Evolutionary conservation across 768 basidiomycete species (phyloP).

Genomic region (Leccinum boreale): DNA sequence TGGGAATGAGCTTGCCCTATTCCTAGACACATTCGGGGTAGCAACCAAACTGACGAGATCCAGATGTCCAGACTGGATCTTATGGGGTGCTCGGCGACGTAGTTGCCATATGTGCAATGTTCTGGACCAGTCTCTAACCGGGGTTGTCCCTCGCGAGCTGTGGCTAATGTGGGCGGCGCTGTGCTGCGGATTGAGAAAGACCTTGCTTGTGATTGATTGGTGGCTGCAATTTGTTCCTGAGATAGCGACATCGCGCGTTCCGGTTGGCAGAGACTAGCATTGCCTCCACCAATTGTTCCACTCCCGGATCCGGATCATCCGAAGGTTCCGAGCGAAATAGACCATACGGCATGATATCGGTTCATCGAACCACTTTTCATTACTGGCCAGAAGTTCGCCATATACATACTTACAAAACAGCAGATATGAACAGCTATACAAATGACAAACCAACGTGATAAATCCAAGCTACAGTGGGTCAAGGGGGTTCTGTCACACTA

Average conservation of each 20-base stretch:
- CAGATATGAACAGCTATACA: constrained; percentile 16
- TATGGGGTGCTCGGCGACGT: constrained; percentile 34
- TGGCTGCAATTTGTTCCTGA: constrained; percentile 30
- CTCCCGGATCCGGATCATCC: constrained; percentile 32
- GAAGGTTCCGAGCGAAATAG: constrained; percentile 26
- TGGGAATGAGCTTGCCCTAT: constrained; percentile 41
- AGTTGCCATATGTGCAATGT: constrained; percentile 36
- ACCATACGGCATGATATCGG: constrained; percentile 15
- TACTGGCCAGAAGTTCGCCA: constrained; percentile 23
- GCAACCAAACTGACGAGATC: constrained; percentile 26
- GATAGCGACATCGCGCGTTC: constrained; percentile 10
- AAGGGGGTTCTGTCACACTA: constrained; percentile 21
- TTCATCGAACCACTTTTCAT: constrained; percentile 29
- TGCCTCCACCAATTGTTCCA: constrained; percentile 29
- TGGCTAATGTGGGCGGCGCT: constrained; percentile 11
- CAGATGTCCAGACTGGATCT: constrained; percentile 23
- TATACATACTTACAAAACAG: constrained; percentile 7
- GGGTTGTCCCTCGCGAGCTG: constrained; percentile 19
- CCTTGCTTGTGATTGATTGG: constrained; percentile 24
- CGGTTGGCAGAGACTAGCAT: constrained; percentile 26
- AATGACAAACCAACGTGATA: constrained; percentile 9
- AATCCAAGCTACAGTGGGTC: constrained; percentile 16
- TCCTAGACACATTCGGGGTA: constrained; percentile 39
- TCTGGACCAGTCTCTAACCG: constrained; percentile 29
- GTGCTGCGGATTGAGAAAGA: constrained; percentile 21